A percentile compares a stretch with the other conserved stretches of the same genome.
phyloP scores from a whole-genome alignment of 164 flowering plant species.

The Dillenia suffruticosa region DNA sequence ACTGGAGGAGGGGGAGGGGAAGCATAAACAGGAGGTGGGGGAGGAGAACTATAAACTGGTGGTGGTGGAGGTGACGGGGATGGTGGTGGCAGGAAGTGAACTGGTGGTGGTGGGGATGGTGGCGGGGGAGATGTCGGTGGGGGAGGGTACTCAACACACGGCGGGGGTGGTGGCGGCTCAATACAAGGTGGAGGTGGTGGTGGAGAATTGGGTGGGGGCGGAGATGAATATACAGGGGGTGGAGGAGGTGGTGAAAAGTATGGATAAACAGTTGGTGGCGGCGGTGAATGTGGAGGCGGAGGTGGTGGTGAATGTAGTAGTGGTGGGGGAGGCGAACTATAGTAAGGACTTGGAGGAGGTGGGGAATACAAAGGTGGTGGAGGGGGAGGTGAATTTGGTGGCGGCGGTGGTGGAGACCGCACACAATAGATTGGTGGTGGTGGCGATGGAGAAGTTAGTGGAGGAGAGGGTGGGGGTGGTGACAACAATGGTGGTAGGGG shows the following conservation, averaged over 20 bases:
- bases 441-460: conserved; percentile 34
- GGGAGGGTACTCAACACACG: conserved; percentile 26
- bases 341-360: conserved; percentile 1
- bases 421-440: conserved; percentile 13
- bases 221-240: conserved; percentile 13
- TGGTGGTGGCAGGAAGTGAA: conserved; percentile 5
- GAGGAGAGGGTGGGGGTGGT: conserved; percentile 22
- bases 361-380: conserved; percentile 3
- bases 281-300: conserved; percentile 27
- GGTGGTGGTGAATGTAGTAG: conserved; percentile 18
- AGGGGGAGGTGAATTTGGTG: conserved; percentile 16
- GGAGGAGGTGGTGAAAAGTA: conserved; percentile 18
- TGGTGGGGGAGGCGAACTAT: conserved; percentile 10
- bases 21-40: conserved; percentile 9
- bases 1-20: conserved; percentile 14
- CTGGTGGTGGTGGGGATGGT: conserved; percentile 15
- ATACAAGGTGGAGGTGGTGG: conserved; percentile 25
- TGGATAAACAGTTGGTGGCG: conserved; percentile 16
- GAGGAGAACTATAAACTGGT: conserved; percentile 10
- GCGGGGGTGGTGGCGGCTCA: conserved; percentile 32
- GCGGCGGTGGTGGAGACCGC: conserved; percentile 5
- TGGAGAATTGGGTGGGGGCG: conserved; percentile 24
- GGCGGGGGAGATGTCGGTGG: conserved; percentile 29
- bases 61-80: conserved; percentile 10
- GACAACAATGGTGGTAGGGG: conserved; percentile 30